Conservation (phyloP, 352 stramenopile species). For the Pythium guiyangense region DNA sequence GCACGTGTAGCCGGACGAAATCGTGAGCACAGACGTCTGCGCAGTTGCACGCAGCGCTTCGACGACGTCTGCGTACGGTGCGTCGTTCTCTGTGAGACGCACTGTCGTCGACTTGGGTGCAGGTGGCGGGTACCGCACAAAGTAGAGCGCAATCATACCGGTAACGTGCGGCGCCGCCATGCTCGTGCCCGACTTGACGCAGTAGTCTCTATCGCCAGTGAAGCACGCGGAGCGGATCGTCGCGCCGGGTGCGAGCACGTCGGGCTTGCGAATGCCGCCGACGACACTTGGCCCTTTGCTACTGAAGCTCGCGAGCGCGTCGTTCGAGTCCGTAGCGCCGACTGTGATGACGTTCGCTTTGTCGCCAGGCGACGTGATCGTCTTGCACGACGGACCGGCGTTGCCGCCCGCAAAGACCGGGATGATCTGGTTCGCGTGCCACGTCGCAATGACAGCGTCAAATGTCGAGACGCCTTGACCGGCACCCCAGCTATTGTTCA, state of each 20-base stretch:
- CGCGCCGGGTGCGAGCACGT: no score
- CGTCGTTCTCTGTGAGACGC: conserved; percentile 10
- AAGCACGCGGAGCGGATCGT: conserved; percentile 25
- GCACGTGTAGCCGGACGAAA: not conserved
- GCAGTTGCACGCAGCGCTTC: not conserved
- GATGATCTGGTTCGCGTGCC: conserved; percentile 48
- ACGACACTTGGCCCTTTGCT: conserved; percentile 35
- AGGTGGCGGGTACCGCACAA: conserved; percentile 31
- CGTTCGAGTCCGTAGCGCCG: conserved; percentile 41
- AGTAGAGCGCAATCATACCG: conserved; percentile 46
- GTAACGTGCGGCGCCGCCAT: conserved; percentile 62
- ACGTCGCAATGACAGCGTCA: conserved; percentile 35
- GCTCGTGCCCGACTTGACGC: conserved; percentile 57
- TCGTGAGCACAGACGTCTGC: conserved; percentile 11
- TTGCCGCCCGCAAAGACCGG: conserved; percentile 56
- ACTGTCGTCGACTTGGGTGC: conserved; percentile 10
- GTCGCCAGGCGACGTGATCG: conserved; percentile 48
- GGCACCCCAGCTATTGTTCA: conserved; percentile 74
- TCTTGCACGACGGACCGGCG: conserved; percentile 37
- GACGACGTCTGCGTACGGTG: conserved; percentile 6
- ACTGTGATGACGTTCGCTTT: conserved; percentile 53
- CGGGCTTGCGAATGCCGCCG: no score
- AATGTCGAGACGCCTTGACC: conserved; percentile 41
- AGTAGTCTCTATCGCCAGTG: conserved; percentile 40
- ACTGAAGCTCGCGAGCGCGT: conserved; percentile 39